These are phyloP conservation scores for Colletotrichum brevisporum DNA, from an alignment of 2,329 filamentous ascomycete species.

Conservation along the genomic window DNA sequence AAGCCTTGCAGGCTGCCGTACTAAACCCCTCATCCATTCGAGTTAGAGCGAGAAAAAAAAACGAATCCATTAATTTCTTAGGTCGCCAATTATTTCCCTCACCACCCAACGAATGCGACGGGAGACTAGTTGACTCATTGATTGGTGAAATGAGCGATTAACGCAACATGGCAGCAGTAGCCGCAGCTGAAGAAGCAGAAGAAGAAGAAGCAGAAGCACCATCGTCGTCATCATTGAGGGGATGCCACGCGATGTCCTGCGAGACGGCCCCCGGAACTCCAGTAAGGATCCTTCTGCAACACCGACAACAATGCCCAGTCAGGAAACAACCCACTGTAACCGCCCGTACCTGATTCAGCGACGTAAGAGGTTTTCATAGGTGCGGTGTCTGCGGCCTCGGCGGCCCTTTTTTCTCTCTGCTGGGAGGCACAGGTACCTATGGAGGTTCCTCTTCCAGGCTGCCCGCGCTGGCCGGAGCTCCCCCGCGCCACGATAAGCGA, in stretches of 20 bases:
- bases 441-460: background rate
- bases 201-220: no score
- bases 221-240: no score
- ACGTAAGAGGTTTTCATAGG: slow-evolving; percentile 30
- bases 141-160: slow-evolving; percentile 31
- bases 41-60: slow-evolving; percentile 31
- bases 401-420: slow-evolving; percentile 9
- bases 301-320: slow-evolving; percentile 17
- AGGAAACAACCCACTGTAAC: slow-evolving; percentile 19
- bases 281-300: no score
- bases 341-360: slow-evolving; percentile 27
- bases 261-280: no score
- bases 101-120: slow-evolving; percentile 22
- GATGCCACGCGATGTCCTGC: no score
- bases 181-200: background rate
- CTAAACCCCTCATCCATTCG: slow-evolving; percentile 38
- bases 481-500: slow-evolving; percentile 40
- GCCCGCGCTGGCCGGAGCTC: slow-evolving; percentile 37
- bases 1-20: no score
- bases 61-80: no score
- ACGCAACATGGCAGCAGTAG: background rate
- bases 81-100: slow-evolving; percentile 31
- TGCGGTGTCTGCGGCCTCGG: slow-evolving; percentile 8
- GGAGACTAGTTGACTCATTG: slow-evolving; percentile 21
- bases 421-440: no score